Evolutionary conservation across 2,329 filamentous ascomycete species (phyloP).

Genomic region (Beauveria sp.): DNA sequence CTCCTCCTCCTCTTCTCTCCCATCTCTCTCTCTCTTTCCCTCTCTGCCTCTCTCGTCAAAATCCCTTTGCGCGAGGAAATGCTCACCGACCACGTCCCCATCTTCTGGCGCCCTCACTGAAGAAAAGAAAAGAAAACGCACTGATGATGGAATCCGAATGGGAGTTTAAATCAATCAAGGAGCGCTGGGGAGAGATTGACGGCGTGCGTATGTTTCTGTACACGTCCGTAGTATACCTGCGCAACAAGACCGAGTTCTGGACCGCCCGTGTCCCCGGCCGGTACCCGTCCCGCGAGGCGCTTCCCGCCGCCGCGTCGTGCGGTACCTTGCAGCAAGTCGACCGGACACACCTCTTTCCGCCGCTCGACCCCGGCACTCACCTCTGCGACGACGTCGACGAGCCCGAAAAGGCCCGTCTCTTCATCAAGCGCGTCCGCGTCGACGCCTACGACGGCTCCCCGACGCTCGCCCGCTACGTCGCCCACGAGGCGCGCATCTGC

Average conservation of each 20-base stretch:
- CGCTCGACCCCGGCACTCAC: background rate
- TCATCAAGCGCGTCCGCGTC: background rate
- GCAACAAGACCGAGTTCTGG: background rate
- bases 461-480: background rate
- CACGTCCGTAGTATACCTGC: background rate
- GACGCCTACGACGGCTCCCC: background rate
- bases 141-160: background rate
- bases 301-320: background rate
- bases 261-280: background rate
- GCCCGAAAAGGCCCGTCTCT: background rate
- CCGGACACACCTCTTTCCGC: background rate
- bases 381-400: background rate
- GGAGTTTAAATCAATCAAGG: background rate
- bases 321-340: background rate
- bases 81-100: too few relatives aligned
- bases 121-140: too few relatives aligned
- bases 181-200: background rate
- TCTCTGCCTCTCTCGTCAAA: too few relatives aligned
- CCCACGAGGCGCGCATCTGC: slow-evolving; percentile 1
- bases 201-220: slow-evolving; percentile 1
- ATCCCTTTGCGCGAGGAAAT: too few relatives aligned
- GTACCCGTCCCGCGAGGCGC: background rate
- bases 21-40: background rate
- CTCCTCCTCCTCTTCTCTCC: background rate
- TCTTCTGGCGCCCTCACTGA: too few relatives aligned